phyloP scores from a whole-genome alignment of 192 early-diverging fungal genomes.

The Backusella parvicylindrica region DNA sequence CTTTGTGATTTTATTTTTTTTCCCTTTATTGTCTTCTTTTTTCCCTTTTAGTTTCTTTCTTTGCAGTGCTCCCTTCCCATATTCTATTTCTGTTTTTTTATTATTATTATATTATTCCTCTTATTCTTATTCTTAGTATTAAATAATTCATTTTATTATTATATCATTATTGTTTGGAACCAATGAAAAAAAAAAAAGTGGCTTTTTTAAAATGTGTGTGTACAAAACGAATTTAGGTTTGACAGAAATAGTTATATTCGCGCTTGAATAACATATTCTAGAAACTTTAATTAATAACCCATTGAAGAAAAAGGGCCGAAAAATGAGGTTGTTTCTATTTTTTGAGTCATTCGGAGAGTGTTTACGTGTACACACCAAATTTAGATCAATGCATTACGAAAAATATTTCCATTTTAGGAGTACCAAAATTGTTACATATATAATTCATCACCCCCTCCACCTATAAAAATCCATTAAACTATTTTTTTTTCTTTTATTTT shows the following conservation, averaged over 20 bases:
- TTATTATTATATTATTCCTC: not conserved
- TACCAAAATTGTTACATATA: not conserved
- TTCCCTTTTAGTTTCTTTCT: not conserved
- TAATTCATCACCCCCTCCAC: not conserved
- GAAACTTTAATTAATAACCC: too few species aligned
- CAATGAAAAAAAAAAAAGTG: not conserved
- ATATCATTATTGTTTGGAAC: not conserved
- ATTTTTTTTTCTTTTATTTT: not conserved
- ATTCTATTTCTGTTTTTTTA: not conserved
- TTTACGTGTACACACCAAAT: not conserved
- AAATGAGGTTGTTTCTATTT: not conserved
- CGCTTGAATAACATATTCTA: too few species aligned
- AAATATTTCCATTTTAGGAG: not conserved
- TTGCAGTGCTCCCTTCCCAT: not conserved
- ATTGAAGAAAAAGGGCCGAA: too few species aligned
- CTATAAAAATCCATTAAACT: not conserved
- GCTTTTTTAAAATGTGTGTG: too few species aligned
- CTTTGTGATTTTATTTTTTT: conserved; percentile 1
- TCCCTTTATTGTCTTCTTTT: not conserved
- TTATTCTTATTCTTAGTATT: not conserved
- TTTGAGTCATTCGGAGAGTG: not conserved
- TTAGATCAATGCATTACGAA: not conserved
- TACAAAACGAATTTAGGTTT: not conserved
- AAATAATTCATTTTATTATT: not conserved
- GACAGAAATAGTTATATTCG: not conserved